These are phyloP conservation scores for Trichosporon sp. DNA, from an alignment of 1,284 basidiomycete species.

Conservation along the genomic window DNA sequence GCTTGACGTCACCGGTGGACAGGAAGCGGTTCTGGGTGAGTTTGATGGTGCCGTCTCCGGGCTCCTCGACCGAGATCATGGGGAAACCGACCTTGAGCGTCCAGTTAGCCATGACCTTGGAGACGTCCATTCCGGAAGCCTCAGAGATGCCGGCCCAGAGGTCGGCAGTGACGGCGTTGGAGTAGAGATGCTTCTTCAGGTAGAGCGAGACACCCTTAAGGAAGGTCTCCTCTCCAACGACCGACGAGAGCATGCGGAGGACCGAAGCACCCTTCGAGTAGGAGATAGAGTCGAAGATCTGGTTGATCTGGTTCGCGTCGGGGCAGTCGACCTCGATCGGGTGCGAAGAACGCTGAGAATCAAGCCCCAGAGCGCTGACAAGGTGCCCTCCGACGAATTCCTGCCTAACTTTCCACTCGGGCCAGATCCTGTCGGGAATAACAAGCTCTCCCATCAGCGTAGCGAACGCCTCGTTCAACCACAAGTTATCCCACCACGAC, in stretches of 20 bases:
- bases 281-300: constrained; percentile 84
- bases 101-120: constrained; percentile 89
- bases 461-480: constrained; percentile 78
- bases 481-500: constrained; percentile 92
- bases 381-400: constrained; percentile 63
- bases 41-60: constrained; percentile 65
- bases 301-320: constrained; percentile 81
- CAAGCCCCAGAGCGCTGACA: constrained; percentile 70
- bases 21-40: constrained; percentile 92
- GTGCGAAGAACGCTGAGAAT: constrained; percentile 89
- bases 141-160: constrained; percentile 86
- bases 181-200: constrained; percentile 82
- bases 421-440: constrained; percentile 69
- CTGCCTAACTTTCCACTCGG: constrained; percentile 62
- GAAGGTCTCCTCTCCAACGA: constrained; percentile 87
- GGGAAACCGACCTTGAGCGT: constrained; percentile 87
- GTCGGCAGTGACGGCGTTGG: constrained; percentile 82
- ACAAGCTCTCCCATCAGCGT: constrained; percentile 83
- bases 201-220: constrained; percentile 86
- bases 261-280: constrained; percentile 86
- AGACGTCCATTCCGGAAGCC: constrained; percentile 76
- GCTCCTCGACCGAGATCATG: constrained; percentile 82
- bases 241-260: constrained; percentile 86
- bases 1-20: constrained; percentile 74
- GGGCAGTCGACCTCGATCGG: constrained; percentile 92